Percentiles rank a stretch among this genome's conserved stretches.
phyloP scores from a whole-genome alignment of 139 green algal genomes.

The Ettlia oleoabundans region DNA sequence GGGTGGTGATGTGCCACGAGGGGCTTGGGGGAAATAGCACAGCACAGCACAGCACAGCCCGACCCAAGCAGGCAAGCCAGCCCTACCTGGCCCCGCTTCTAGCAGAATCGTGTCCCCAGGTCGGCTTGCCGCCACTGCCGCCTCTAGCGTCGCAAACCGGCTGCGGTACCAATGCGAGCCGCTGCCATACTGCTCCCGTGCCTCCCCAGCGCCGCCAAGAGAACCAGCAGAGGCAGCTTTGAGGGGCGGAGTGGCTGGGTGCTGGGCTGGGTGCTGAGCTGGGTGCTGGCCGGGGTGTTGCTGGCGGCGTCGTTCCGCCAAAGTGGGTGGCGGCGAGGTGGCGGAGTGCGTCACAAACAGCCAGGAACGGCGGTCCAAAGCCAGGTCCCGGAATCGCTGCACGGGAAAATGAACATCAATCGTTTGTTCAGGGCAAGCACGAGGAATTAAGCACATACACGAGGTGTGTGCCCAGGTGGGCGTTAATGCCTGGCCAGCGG shows the following conservation, averaged over 20 bases:
- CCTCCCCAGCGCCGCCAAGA: too few relatives aligned
- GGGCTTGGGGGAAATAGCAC: too few relatives aligned
- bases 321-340: neutral
- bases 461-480: too few relatives aligned
- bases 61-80: neutral
- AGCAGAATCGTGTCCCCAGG: slow-evolving; percentile 39
- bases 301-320: too few relatives aligned
- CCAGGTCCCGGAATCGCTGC: slow-evolving; percentile 40
- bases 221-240: too few relatives aligned
- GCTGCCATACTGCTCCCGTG: too few relatives aligned
- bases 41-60: too few relatives aligned
- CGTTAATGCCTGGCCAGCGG: too few relatives aligned
- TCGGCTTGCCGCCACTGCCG: slow-evolving; percentile 26
- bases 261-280: neutral
- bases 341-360: slow-evolving; percentile 26
- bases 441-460: too few relatives aligned
- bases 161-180: slow-evolving; percentile 27
- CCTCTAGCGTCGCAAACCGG: neutral
- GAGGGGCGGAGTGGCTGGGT: neutral
- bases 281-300: too few relatives aligned
- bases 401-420: neutral
- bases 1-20: too few relatives aligned
- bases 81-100: slow-evolving; percentile 7
- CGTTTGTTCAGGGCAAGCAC: neutral
- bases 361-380: slow-evolving; percentile 18